Evolutionary conservation across 2,329 filamentous ascomycete species (phyloP).

Genomic region (Monosporascus ibericus): DNA sequence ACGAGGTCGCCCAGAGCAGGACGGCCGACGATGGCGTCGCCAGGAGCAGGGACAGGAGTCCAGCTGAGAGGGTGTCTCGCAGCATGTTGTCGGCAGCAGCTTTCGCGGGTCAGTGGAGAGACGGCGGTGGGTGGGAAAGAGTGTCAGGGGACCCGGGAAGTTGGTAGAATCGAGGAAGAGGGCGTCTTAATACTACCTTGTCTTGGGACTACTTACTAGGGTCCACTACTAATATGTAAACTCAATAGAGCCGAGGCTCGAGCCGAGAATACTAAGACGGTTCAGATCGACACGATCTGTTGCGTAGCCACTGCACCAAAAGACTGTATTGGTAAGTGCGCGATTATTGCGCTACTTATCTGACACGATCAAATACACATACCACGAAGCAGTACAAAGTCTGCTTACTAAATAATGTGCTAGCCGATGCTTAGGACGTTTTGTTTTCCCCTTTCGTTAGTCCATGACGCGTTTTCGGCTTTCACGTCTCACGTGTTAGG

Average conservation of each 20-base stretch:
- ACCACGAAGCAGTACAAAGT: too few species aligned
- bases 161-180: not conserved
- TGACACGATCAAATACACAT: too few species aligned
- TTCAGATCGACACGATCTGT: too few species aligned
- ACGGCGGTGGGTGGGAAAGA: too few species aligned
- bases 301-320: too few species aligned
- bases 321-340: too few species aligned
- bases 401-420: too few species aligned
- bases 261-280: not conserved
- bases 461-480: not conserved
- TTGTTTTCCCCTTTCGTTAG: too few species aligned
- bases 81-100: not conserved
- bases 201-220: not conserved
- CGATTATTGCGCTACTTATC: too few species aligned
- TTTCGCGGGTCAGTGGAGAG: too few species aligned
- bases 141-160: not conserved
- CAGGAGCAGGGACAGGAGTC: slow-evolving; percentile 19
- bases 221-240: not conserved
- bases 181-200: not conserved
- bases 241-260: not conserved
- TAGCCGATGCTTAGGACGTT: too few species aligned
- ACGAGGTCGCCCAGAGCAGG: slow-evolving; percentile 43
- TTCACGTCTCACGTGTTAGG: not conserved
- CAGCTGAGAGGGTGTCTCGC: slow-evolving; percentile 17
- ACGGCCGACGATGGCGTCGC: slow-evolving; percentile 28